Evolutionary conservation across 1,284 basidiomycete species (phyloP).

Genomic region (Cryptococcus sp.): DNA sequence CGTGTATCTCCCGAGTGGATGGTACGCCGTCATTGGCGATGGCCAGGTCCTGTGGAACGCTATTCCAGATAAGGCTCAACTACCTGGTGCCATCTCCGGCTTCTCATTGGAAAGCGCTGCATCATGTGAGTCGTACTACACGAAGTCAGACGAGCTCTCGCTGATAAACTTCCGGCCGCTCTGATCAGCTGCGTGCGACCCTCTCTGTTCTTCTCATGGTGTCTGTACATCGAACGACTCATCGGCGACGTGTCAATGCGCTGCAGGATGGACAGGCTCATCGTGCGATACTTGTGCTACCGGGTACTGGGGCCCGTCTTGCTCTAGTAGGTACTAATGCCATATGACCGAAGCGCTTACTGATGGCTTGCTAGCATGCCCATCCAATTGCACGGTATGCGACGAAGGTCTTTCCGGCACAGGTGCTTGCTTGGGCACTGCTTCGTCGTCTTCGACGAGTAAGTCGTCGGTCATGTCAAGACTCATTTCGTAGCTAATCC

Average conservation of each 20-base stretch:
- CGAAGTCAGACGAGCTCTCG: not conserved
- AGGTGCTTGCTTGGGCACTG: constrained; percentile 49
- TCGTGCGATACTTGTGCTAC: constrained; percentile 41
- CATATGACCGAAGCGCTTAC: not conserved
- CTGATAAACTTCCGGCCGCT: not conserved
- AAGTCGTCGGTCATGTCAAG: constrained; percentile 4
- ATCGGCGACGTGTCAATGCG: constrained; percentile 29
- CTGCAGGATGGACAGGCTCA: constrained; percentile 37
- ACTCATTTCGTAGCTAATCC: no score
- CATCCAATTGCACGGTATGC: constrained; percentile 44
- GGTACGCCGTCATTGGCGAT: constrained; percentile 32
- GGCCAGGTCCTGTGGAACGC: constrained; percentile 42
- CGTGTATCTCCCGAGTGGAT: constrained; percentile 34
- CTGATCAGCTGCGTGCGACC: constrained; percentile 32
- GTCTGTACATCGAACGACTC: constrained; percentile 20
- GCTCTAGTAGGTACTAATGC: constrained; percentile 31
- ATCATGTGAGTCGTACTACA: constrained; percentile 19
- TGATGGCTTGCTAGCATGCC: constrained; percentile 35
- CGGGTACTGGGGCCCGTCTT: constrained; percentile 47
- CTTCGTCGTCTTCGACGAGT: constrained; percentile 25
- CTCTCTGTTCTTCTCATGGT: constrained; percentile 38
- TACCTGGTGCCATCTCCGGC: constrained; percentile 10
- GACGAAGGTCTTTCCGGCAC: constrained; percentile 52
- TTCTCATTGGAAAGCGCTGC: constrained; percentile 14
- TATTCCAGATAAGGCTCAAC: constrained; percentile 26